Evolutionary conservation across 805 yeast genomes (phyloP), one percentile per base, ranked within the genome.

Genomic region (Helenozyma baotianmanensis): DNA sequence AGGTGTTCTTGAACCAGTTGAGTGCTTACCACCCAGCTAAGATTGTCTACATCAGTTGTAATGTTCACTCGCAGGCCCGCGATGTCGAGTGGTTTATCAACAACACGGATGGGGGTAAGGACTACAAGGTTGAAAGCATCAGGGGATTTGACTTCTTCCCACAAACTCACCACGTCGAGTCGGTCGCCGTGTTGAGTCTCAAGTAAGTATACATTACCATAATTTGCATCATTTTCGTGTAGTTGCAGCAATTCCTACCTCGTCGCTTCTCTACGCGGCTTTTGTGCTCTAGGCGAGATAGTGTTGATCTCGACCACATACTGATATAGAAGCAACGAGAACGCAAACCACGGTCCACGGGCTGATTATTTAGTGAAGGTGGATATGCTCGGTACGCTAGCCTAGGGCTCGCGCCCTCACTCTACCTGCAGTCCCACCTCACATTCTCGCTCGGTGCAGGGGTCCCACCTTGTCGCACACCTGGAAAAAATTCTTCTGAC

Each of bases 61-160:
- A 92, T 54, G 98, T 92, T 30, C 97, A 90, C 62, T 86, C 96
- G 13, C 98, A 92, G 60, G 97, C 97, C 4, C 70, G 97, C 48
- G 98, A 92, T 56, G 56, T 92, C 28, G 90, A 86, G 46, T 88
- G 78, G 67, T 84, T 92, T 51, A 57, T 89, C 36, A 74, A 72
- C 40, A 70, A 78, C 23, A 80, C 90, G 7, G 69, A 62, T 22
- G 66, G 76, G 44, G 92, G 92, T 4, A 47, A 54, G 6, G 52
- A 70, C 24, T 92, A 87, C 63, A 64, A 62, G 37, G 73, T 92
- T 28, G 95, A 86, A 45, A 81, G 90, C 46, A 69, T 92, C 15
- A 78, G 87, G 51, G 98, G 98, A 1, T 92, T 92, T 56, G 98
- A 92, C 59, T 90, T 92, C 64, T 92, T 92, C 68, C 96, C 96